Percentiles rank a stretch among this genome's conserved stretches.
phyloP scores from a whole-genome alignment of 2,329 filamentous ascomycete genomes.

The Talaromyces sp. region DNA sequence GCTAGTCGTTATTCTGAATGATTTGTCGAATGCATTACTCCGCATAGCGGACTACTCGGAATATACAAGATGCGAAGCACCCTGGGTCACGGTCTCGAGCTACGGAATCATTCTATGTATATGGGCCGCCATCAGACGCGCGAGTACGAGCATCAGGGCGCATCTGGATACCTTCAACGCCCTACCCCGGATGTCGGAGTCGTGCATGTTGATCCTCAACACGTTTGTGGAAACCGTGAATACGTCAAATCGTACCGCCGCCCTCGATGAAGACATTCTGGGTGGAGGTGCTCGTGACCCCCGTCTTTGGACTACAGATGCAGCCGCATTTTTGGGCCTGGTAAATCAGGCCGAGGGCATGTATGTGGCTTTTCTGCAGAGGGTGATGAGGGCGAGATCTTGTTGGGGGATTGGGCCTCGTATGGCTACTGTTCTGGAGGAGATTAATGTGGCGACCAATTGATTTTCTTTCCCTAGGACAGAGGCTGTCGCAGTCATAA shows the following conservation, averaged over 20 bases:
- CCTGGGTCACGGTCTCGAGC: constrained; percentile 24
- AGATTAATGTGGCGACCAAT: constrained; percentile 3
- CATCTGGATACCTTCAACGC: constrained; percentile 15
- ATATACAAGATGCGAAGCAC: constrained; percentile 19
- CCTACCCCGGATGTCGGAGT: constrained; percentile 17
- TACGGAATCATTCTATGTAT: constrained; percentile 26
- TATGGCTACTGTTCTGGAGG: constrained; percentile 10
- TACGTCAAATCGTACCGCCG: not conserved
- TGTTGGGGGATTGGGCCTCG: constrained; percentile 13
- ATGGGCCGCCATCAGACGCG: constrained; percentile 25
- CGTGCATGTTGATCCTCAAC: constrained; percentile 21
- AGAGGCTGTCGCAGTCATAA: too few species aligned
- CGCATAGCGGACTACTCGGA: constrained; percentile 8
- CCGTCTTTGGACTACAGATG: constrained; percentile 12
- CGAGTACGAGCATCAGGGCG: constrained; percentile 19
- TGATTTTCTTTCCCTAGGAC: too few species aligned
- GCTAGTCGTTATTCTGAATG: constrained; percentile 23
- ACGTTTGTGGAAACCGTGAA: constrained; percentile 18
- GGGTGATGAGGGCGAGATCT: constrained; percentile 4
- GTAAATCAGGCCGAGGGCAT: constrained; percentile 9
- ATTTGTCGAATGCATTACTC: constrained; percentile 16
- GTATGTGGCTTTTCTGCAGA: constrained; percentile 7
- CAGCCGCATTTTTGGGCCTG: constrained; percentile 6
- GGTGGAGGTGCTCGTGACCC: not conserved
- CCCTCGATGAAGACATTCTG: not conserved